Base-by-base conservation (phyloP, 352 stramenopile genomes). In the Phytophthora citricola region DNA sequence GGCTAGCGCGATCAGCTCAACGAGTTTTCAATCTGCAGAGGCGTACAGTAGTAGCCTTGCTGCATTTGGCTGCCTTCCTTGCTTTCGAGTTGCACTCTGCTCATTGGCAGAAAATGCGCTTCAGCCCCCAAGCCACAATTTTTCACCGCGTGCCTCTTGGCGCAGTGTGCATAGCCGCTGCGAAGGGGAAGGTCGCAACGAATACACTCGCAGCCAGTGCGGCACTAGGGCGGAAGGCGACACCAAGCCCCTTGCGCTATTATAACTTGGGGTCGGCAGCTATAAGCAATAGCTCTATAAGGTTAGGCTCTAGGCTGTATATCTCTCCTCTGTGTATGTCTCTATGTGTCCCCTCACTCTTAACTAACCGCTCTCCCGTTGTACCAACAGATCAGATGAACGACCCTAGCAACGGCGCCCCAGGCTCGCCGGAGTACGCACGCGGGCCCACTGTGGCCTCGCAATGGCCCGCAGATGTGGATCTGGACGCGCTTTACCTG, bases 401-500 rank as follows among this genome's bases (percentile, higher is more conserved):
- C 34, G 69, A 73, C 29, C 27, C 62, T 43, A 56, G 40, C 40
- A 57, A 43, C 34, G 36, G 48, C 40, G 26, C 26, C 20, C 52
- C 61, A 8, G 49, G 59, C 11, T 73, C 62, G 10, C 66, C 58
- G 26, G 67, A 79, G 55, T 71, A 70, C 49, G 17, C 41, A n/a
- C 68, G 72, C 6, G 45, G 52, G 4, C 46, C 59, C 11, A 75
- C 76, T 11, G 58, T 79, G 27, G 63, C 65, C n/a, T 66, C 77
- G 2, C 74, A 70, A 24, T 96, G 88, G 88, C 86, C 88, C 9
- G 68, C 60, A 0, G 86, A 96, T 43, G 82, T 94, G 27, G 86
- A 96, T 53, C 52, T 96, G 14, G 80, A 92, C 54, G 78, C 73
- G 24, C 89, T 88, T 65, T 94, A 96, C 75, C 58, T 80, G n/a